Percentiles rank a stretch among this genome's conserved stretches.
These are phyloP conservation scores for Aurantiochytrium sp. DNA, from an alignment of 108 stramenopile species.

Conservation along the genomic window DNA sequence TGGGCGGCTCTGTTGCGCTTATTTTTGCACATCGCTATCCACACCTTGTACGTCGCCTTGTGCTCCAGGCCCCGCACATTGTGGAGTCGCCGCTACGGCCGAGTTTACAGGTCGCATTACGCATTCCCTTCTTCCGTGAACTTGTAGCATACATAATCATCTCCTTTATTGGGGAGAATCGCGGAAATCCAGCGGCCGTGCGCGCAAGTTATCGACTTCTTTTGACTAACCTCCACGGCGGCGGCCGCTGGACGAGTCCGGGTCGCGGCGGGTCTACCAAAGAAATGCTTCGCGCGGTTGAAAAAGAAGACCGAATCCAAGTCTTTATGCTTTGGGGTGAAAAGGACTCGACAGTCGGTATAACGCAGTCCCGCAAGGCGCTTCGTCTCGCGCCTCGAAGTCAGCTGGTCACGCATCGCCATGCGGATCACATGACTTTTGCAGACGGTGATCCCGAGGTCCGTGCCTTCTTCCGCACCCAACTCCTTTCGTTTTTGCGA, in stretches of 20 bases:
- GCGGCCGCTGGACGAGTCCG: background rate
- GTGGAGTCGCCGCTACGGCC: background rate
- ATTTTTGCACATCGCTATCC: background rate
- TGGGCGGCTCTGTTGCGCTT: background rate
- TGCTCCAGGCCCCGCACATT: conserved; percentile 14
- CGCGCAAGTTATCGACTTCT: background rate
- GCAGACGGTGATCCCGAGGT: background rate
- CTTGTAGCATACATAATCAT: background rate
- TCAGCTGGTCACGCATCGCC: background rate
- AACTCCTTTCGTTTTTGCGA: background rate
- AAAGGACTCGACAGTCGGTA: background rate
- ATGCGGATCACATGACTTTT: background rate
- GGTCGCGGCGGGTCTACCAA: background rate
- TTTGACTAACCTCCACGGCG: background rate
- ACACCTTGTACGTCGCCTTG: background rate
- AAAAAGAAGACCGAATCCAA: background rate
- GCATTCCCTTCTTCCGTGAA: background rate
- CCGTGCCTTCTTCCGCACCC: background rate
- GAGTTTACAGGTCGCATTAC: background rate
- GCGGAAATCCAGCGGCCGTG: background rate
- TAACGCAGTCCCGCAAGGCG: background rate
- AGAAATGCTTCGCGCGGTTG: background rate
- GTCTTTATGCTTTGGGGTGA: background rate
- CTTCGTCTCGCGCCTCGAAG: background rate
- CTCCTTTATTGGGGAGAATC: background rate